These are phyloP conservation scores for Berberis vulgaris DNA, from an alignment of 164 flowering plant genomes.

Conservation along the genomic window DNA sequence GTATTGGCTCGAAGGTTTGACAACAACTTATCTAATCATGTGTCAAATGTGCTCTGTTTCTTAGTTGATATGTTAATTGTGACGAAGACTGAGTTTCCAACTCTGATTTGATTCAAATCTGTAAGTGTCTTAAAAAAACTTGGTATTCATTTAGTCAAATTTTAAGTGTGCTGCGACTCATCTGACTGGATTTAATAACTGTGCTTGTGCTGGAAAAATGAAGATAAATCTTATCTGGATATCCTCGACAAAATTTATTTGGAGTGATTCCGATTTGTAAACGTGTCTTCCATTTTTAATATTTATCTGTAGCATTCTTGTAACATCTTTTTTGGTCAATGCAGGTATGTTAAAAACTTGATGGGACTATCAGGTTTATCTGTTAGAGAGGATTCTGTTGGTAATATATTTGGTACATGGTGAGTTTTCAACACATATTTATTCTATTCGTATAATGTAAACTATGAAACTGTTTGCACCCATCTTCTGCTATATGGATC, in stretches of 20 bases:
- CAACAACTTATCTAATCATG: background rate
- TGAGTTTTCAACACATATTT: slow-evolving; percentile 24
- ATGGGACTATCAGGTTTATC: slow-evolving; percentile 77
- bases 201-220: no score
- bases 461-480: background rate
- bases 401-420: slow-evolving; percentile 97
- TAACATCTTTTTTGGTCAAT: background rate
- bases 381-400: slow-evolving; percentile 93
- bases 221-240: background rate
- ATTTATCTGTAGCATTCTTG: background rate
- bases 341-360: slow-evolving; percentile 72
- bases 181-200: no score
- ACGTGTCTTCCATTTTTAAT: background rate
- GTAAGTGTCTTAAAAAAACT: no score
- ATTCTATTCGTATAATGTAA: background rate
- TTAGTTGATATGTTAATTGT: background rate
- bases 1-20: slow-evolving; percentile 74
- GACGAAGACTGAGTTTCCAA: no score
- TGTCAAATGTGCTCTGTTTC: background rate
- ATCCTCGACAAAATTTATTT: background rate
- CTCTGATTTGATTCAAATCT: no score
- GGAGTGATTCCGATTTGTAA: background rate
- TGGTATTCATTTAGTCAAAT: no score
- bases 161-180: no score
- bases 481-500: background rate